phyloP scores from a whole-genome alignment of 345 rosid genomes.

The Carallia pectinifolia region DNA sequence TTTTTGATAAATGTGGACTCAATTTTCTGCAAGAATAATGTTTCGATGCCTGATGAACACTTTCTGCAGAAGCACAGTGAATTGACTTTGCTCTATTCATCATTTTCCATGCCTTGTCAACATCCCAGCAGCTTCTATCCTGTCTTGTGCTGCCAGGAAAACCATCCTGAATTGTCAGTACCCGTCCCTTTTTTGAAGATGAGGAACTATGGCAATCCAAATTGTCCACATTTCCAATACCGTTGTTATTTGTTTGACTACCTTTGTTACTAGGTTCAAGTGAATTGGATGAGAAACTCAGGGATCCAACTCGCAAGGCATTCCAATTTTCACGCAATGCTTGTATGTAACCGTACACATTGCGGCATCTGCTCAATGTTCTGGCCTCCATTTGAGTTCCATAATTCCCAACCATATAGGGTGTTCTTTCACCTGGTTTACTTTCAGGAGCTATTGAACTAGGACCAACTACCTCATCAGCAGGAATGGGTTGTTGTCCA shows the following conservation, averaged over 20 bases:
- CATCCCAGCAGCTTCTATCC: constrained; percentile 20
- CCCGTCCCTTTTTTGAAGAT: constrained; percentile 22
- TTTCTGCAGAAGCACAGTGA: constrained; percentile 13
- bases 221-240: not conserved
- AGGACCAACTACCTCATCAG: constrained; percentile 5
- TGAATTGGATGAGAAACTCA: constrained; percentile 37
- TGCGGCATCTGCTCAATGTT: constrained; percentile 42
- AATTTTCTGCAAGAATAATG: constrained; percentile 3
- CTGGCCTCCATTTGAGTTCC: constrained; percentile 33
- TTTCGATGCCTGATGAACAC: constrained; percentile 16
- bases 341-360: constrained; percentile 38
- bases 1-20: constrained; percentile 10
- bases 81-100: constrained; percentile 48
- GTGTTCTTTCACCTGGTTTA: constrained; percentile 7
- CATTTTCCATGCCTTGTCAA: constrained; percentile 64
- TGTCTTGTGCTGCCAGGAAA: not conserved
- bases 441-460: not conserved
- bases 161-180: constrained; percentile 16
- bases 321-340: constrained; percentile 56
- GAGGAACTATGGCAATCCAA: constrained; percentile 21
- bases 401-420: constrained; percentile 16
- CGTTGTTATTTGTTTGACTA: constrained; percentile 3
- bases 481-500: constrained; percentile 10
- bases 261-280: constrained; percentile 16
- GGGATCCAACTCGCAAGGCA: constrained; percentile 41